Evolutionary conservation across 208 protist genomes (phyloP).

Genomic region (Zelonia costaricensis): DNA sequence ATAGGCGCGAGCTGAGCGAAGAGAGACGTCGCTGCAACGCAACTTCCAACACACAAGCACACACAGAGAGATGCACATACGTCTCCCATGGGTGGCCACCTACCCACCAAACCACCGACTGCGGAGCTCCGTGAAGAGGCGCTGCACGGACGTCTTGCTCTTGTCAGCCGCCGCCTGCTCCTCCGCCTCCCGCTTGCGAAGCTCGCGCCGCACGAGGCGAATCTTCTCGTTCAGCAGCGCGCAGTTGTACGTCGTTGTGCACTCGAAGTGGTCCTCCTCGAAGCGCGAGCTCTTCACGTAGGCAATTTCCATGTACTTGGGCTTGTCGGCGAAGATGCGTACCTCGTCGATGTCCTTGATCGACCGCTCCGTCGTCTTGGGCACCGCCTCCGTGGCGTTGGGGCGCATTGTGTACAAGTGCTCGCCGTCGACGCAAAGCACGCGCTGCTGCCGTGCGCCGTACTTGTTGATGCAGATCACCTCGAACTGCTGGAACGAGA

Average conservation of each 20-base stretch:
- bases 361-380: conserved; percentile 60
- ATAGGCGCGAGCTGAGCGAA: too few species aligned
- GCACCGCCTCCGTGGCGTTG: conserved; percentile 40
- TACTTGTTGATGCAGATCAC: conserved; percentile 82
- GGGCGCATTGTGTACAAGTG: conserved; percentile 84
- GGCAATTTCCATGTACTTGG: conserved; percentile 85
- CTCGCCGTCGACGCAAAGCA: conserved; percentile 83
- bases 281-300: conserved; percentile 70
- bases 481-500: conserved; percentile 86
- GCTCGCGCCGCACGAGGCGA: conserved; percentile 64
- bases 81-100: conserved; percentile 13
- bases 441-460: conserved; percentile 76
- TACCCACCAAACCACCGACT: conserved; percentile 34
- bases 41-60: too few species aligned
- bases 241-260: conserved; percentile 82
- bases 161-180: conserved; percentile 27
- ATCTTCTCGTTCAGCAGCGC: conserved; percentile 86
- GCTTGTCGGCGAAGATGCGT: conserved; percentile 52
- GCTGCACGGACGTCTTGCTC: conserved; percentile 33
- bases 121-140: conserved; percentile 29
- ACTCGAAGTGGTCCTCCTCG: conserved; percentile 82
- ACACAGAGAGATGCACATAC: neutral
- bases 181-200: conserved; percentile 69
- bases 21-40: too few species aligned
- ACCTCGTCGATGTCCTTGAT: conserved; percentile 85